Evolutionary conservation across 2,329 filamentous ascomycete species (phyloP).

Genomic region (Lasiodiplodia sp.): DNA sequence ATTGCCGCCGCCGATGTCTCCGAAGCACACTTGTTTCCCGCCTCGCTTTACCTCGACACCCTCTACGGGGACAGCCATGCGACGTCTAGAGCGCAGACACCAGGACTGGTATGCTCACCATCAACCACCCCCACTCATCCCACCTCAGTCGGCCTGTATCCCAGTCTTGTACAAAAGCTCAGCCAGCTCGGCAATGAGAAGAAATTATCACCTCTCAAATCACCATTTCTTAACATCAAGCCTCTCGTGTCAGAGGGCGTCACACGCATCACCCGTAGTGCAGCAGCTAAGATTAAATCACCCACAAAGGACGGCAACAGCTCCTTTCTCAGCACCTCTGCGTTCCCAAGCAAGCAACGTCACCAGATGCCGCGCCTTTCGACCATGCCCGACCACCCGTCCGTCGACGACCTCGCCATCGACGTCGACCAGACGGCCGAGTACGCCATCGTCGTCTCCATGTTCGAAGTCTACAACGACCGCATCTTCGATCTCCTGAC

Average conservation of each 20-base stretch:
- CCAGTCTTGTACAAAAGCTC: constrained; percentile 20
- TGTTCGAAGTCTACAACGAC: constrained; percentile 99
- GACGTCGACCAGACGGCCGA: constrained; percentile 74
- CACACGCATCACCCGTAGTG: constrained; percentile 39
- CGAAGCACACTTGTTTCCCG: constrained; percentile 78
- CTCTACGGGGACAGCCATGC: constrained; percentile 72
- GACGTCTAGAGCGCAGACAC: constrained; percentile 34
- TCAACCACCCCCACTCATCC: constrained; percentile 13
- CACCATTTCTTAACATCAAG: constrained; percentile 37
- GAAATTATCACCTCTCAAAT: constrained; percentile 5
- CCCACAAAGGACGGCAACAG: constrained; percentile 59
- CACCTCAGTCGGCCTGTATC: constrained; percentile 10
- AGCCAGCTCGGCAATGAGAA: constrained; percentile 6
- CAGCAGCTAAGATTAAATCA: constrained; percentile 38
- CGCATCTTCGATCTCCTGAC: constrained; percentile 93
- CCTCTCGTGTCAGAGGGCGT: constrained; percentile 40
- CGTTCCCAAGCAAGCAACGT: constrained; percentile 53
- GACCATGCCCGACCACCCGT: constrained; percentile 75
- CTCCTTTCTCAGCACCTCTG: constrained; percentile 61
- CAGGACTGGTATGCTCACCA: constrained; percentile 27
- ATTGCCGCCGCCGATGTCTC: constrained; percentile 79
- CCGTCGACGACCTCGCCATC: constrained; percentile 65
- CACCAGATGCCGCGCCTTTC: constrained; percentile 73
- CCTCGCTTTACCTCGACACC: constrained; percentile 78
- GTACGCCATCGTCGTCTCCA: constrained; percentile 89